Evolutionary conservation across 805 yeast genomes (phyloP), one percentile per base, ranked within the genome.

Genomic region (Nakazawaea ishiwadae): DNA sequence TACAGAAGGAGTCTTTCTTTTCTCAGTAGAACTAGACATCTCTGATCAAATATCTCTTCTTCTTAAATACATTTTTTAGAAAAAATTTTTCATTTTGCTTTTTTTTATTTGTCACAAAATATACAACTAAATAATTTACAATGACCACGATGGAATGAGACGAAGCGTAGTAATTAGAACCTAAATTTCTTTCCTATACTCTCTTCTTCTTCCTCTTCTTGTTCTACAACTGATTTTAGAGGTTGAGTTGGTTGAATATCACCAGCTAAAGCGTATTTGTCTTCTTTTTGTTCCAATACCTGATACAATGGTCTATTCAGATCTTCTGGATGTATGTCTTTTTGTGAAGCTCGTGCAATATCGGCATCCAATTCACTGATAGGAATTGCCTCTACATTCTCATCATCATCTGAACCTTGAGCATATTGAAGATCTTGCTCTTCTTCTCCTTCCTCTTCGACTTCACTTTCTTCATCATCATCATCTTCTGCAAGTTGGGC

Each of bases 401-500:
- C 48, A 4, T 55, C 63, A 3, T 51, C 60, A 2, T 52, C 63
- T 2, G 54, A 60, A 5, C 49, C 59, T 23, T 11, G 29, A 19
- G 37, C 46, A 12, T 45, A 26, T 9, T 39, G 48, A 6, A 39
- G 37, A 5, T 51, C 59, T 2, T 51, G n/a, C n/a, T n/a, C n/a
- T n/a, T n/a, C n/a, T n/a, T n/a, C n/a, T n/a, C n/a, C 56, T 20
- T 49, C 56, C 3, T 56, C 59, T 2, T 52, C 56, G 5, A 46
- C 54, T 15, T 54, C 60, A 5, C 55, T 60, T 4, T 55, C 61
- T 1, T 47, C 52, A 7, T 54, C 60, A 3, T 58, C 60, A 12
- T 55, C 63, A 11, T 55, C 68, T 12, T 62, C 68, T 6, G 55
- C 66, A n/a, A 61, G 45, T 24, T 50, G 52, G 9, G 66, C 68